These are phyloP conservation scores for Xylaria acuta DNA, from an alignment of 495 filamentous ascomycete genomes.

Conservation along the genomic window DNA sequence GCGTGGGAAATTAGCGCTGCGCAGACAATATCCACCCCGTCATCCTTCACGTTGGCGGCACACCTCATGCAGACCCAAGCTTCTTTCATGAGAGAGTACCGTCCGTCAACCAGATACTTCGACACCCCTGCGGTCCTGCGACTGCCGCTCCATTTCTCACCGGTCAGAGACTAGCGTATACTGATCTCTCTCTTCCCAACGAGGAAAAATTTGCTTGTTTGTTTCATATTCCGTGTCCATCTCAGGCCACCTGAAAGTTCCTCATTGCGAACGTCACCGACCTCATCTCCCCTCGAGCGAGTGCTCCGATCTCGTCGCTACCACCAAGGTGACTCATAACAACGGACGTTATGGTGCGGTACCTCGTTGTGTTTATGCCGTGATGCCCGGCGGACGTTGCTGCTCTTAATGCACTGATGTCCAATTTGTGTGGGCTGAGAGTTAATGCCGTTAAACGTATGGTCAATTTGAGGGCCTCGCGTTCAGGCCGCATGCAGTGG, in stretches of 20 bases:
- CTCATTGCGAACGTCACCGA: neutral
- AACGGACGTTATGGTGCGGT: constrained; percentile 25
- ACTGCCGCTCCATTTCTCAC: constrained; percentile 15
- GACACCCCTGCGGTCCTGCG: constrained; percentile 9
- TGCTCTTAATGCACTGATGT: constrained; percentile 30
- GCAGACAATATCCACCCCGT: constrained; percentile 23
- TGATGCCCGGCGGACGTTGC: constrained; percentile 28
- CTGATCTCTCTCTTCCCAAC: constrained; percentile 3
- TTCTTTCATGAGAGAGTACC: constrained; percentile 17
- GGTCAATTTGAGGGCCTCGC: constrained; percentile 26
- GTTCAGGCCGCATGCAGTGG: constrained; percentile 27
- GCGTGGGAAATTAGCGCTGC: constrained; percentile 26
- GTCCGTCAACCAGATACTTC: constrained; percentile 14
- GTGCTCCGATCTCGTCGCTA: constrained; percentile 23
- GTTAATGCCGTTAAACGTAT: constrained; percentile 15
- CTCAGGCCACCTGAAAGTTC: neutral
- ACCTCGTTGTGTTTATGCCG: constrained; percentile 23
- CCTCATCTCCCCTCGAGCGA: constrained; percentile 7
- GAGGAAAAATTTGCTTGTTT: constrained; percentile 13
- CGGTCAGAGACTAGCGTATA: constrained; percentile 8
- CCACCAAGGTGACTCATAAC: constrained; percentile 27
- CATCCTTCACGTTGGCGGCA: constrained; percentile 21
- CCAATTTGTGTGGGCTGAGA: constrained; percentile 32
- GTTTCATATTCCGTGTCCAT: constrained; percentile 17
- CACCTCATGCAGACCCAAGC: constrained; percentile 22